Base-by-base conservation (phyloP, 768 basidiomycete species). In the Rhodotorula graminis region DNA sequence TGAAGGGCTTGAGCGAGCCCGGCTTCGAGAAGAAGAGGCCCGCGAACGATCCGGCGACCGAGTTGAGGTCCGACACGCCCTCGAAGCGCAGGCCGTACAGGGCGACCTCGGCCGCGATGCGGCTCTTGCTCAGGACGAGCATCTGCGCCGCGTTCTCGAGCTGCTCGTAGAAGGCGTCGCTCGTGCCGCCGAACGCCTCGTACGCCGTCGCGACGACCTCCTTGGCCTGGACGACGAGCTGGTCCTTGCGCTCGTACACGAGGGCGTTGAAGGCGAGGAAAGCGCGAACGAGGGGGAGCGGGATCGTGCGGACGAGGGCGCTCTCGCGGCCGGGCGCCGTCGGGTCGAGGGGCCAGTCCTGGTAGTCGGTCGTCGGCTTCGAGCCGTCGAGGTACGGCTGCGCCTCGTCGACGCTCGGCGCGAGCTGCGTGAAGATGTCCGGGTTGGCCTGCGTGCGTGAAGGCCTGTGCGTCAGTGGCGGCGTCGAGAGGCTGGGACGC, bases 211-310 rank as follows among this genome's bases (percentile, higher is more conserved):
- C 8, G 2, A 50, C 47, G 47, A 69, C 44, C 23, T 66, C 56
- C 37, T 33, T 40, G n/a, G 72, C 72, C 3, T 42, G 12, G 3
- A 15, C 0, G 49, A 73, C 72, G 42, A 33, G 40, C 14, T 16
- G 16, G 50, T 67, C 65, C 21, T 49, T 29, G 61, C 71, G 66
- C 52, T 72, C 71, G 63, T 67, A 72, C 31, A 68, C 62, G 66
- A 73, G 53, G 1, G 72, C 46, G 33, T 60, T 63, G 67, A 73
- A 69, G 55, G 62, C 47, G 47, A 73, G 64, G 37, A 73, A 27
- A 10, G 67, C n/a, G 16, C 61, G 61, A 8, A 65, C 70, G 70
- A 72, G 65, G 3, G 70, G 70, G 14, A 72, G 37, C 11, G 65
- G 64, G 55, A 72, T 67, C 53, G 63, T 37, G 44, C 70, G 70